A percentile compares a stretch with the other conserved stretches of the same genome.
Conservation (phyloP, 495 filamentous ascomycete species). For the Cercophora scortea region DNA sequence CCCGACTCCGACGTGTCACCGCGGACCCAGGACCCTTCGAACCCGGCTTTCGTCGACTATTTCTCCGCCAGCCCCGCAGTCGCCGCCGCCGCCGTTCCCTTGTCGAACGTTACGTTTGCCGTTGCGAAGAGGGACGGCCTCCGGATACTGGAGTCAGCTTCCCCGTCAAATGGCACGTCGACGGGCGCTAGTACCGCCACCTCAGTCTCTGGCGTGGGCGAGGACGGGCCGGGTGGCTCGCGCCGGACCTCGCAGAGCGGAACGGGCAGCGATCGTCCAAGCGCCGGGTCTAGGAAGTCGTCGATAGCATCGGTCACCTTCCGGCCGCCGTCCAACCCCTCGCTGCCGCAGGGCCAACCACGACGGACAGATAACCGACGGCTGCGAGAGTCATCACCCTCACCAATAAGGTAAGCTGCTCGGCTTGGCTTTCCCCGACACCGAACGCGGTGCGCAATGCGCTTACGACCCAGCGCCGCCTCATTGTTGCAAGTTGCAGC, state of each 20-base stretch:
- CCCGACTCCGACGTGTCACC: conserved; percentile 34
- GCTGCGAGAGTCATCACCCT: conserved; percentile 38
- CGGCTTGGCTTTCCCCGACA: neutral
- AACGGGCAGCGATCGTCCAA: conserved; percentile 5
- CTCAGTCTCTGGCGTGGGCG: conserved; percentile 10
- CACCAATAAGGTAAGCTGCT: conserved; percentile 35
- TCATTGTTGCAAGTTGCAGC: neutral
- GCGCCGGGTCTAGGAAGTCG: conserved; percentile 29
- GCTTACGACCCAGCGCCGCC: neutral
- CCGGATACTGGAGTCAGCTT: conserved; percentile 1
- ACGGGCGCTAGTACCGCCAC: conserved; percentile 16
- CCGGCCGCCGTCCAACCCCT: conserved; percentile 30
- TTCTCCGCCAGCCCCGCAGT: conserved; percentile 15
- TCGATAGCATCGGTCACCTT: conserved; percentile 37
- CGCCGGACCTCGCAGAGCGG: conserved; percentile 17
- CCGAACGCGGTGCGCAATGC: neutral
- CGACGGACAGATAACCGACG: conserved; percentile 34
- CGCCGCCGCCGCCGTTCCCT: neutral
- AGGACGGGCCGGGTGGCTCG: conserved; percentile 8
- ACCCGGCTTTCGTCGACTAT: conserved; percentile 22
- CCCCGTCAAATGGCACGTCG: conserved; percentile 11
- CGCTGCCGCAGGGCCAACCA: conserved; percentile 36
- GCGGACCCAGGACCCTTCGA: conserved; percentile 20
- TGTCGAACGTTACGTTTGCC: neutral
- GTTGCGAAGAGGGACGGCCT: conserved; percentile 14